phyloP scores from a whole-genome alignment of 306 rosid species.

The Prunus mume region DNA sequence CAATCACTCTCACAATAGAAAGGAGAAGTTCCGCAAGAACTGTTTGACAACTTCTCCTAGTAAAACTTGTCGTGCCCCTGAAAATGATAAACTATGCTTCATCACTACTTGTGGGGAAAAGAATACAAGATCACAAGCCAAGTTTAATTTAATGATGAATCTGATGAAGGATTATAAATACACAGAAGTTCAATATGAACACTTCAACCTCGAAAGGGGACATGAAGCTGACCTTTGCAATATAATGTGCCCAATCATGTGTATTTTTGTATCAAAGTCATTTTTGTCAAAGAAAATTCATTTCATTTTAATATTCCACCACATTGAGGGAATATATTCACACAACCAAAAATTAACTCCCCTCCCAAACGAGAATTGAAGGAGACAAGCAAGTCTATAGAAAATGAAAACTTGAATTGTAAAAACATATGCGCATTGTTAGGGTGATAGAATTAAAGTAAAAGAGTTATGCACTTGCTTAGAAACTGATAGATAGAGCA shows the following conservation, averaged over 20 bases:
- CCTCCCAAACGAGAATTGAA: not conserved
- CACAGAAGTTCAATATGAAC: not conserved
- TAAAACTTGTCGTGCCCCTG: constrained; percentile 84
- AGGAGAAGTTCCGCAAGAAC: constrained; percentile 87
- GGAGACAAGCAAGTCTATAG: not conserved
- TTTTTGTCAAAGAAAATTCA: not conserved
- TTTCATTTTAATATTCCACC: not conserved
- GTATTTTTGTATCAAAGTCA: not conserved
- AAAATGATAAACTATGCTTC: constrained; percentile 4
- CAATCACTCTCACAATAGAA: constrained; percentile 68
- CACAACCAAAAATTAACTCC: not conserved
- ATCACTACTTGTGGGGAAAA: not conserved
- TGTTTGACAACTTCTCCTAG: constrained; percentile 94
- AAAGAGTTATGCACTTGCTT: not conserved
- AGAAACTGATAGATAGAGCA: constrained; percentile 3
- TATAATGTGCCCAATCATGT: constrained; percentile 1
- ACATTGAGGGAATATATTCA: not conserved
- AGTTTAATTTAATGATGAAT: not conserved
- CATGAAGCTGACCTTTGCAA: not conserved
- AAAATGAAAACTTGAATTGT: not conserved
- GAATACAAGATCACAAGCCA: not conserved
- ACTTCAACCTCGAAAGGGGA: not conserved
- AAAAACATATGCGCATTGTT: not conserved
- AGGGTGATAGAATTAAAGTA: not conserved
- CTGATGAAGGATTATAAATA: not conserved